A percentile compares a stretch with the other conserved stretches of the same genome.
These are phyloP conservation scores for Camellia granthamiana DNA, from an alignment of 148 eudicot species.

Conservation along the genomic window DNA sequence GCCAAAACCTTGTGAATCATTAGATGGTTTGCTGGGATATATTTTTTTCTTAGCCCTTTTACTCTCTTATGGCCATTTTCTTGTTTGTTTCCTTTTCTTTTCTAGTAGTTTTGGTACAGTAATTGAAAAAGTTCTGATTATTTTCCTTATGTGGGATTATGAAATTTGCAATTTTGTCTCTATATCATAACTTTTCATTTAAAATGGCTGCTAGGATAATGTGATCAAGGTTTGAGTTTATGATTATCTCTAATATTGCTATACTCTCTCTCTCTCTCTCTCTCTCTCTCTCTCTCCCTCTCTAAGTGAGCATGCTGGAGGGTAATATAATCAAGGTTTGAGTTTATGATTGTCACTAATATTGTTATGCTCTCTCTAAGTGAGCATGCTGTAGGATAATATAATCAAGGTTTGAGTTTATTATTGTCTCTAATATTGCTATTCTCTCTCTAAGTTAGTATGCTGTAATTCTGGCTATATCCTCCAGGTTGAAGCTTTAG, in stretches of 20 bases:
- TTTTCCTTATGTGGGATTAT: not conserved
- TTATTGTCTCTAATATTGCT: not conserved
- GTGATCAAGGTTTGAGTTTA: not conserved
- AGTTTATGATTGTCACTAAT: slow-evolving; percentile 32
- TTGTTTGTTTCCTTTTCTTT: not conserved
- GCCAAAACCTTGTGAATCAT: too few species aligned
- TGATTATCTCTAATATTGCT: not conserved
- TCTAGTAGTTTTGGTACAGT: not conserved
- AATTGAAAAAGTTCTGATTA: not conserved
- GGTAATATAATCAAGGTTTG: slow-evolving; percentile 58
- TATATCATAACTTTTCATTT: not conserved
- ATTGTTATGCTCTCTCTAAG: slow-evolving; percentile 1
- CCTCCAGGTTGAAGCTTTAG: slow-evolving; percentile 94
- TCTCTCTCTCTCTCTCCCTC: too few species aligned
- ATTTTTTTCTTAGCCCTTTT: not conserved
- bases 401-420: not conserved
- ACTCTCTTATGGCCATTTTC: not conserved
- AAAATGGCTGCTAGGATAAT: not conserved
- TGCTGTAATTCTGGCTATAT: not conserved
- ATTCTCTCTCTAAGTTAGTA: slow-evolving; percentile 1
- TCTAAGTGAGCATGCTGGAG: not conserved
- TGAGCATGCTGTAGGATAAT: not conserved
- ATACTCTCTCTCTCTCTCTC: not conserved
- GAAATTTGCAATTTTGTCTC: not conserved
- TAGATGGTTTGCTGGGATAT: too few species aligned